Base-by-base conservation (phyloP, 371 early-diverging fungal species). In the Saksenaea oblongispora region DNA sequence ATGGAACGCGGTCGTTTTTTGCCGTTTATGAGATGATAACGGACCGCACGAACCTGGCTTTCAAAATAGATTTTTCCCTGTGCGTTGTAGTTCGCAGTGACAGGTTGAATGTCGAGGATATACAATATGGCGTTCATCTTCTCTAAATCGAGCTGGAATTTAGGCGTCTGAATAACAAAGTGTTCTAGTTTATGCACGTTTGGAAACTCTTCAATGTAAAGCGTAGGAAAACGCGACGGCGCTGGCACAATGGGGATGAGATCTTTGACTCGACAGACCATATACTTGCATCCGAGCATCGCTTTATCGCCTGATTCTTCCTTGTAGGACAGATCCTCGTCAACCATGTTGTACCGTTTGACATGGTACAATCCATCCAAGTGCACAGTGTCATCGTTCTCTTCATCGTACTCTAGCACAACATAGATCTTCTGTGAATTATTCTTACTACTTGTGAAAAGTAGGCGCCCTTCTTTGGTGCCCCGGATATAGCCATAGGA, bases 271-370 rank as follows among this genome's bases (percentile, higher is more conserved):
- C 24, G 5, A 37, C 69, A 69, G 1, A 57, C 24, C 14, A 69
- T 64, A 42, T 69, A 69, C 1, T 15, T 54, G 24, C 35, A 54
- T 2, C 61, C 39, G 13, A 64, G 26, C 9, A 34, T 5, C 1
- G 51, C 22, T 3, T 59, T 63, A 7, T 36, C 35, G 26, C 53
- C 58, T 0, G 28, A 5, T 34, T 61, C 61, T 27, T 17, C 34
- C 9, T 39, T 54, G 27, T 68, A 68, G 10, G 59, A 63, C 15
- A 68, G 34, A 54, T 68, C 64, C 22, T 69, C 69, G 5, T 28
- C 18, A 17, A 69, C 18, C 42, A 63, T n/a, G 37, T 51, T 53
- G 17, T 61, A 61, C 14, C 56, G 54, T 41, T 53, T 60, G 37
- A 69, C 13, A 8, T 44, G 58, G 54, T 62, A 67, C 5, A 63